These are phyloP conservation scores for Monilinia fructicola DNA, from an alignment of 2,329 filamentous ascomycete genomes.

Conservation along the genomic window DNA sequence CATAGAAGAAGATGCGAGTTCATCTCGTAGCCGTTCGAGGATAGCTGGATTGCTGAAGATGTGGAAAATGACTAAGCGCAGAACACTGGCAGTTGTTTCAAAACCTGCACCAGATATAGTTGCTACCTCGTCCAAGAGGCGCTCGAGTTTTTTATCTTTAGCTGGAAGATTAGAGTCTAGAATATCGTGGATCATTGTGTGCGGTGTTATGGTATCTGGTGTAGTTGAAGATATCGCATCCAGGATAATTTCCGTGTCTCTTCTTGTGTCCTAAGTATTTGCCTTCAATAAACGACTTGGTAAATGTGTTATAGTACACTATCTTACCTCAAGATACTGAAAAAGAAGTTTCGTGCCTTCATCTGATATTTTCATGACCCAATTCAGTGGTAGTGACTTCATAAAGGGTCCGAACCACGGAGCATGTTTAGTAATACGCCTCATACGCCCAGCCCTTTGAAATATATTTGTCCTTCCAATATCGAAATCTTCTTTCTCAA, in stretches of 20 bases:
- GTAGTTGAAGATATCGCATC: neutral
- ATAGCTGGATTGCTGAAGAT: constrained; percentile 40
- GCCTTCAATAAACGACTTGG: neutral
- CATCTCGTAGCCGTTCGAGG: constrained; percentile 37
- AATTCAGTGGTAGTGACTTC: constrained; percentile 22
- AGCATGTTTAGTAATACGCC: constrained; percentile 24
- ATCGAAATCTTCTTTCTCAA: constrained; percentile 25
- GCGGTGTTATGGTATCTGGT: constrained; percentile 15
- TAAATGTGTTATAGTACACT: neutral
- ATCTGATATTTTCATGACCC: constrained; percentile 23
- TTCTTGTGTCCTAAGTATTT: constrained; percentile 13
- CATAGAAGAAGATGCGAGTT: constrained; percentile 37
- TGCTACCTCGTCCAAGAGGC: constrained; percentile 40
- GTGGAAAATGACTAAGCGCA: constrained; percentile 42
- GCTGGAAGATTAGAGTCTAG: constrained; percentile 35
- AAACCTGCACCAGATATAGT: constrained; percentile 41
- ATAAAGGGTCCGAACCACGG: constrained; percentile 25
- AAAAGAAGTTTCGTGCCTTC: constrained; percentile 19
- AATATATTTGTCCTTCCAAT: constrained; percentile 23
- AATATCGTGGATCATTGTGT: constrained; percentile 31
- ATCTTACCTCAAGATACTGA: constrained; percentile 10
- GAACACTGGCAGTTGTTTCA: constrained; percentile 41
- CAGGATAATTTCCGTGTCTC: constrained; percentile 17
- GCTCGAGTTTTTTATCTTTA: constrained; percentile 39
- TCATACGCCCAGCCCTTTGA: constrained; percentile 22